Base-by-base conservation (phyloP, 2,329 filamentous ascomycete species). In the Verticillium dahliae region DNA sequence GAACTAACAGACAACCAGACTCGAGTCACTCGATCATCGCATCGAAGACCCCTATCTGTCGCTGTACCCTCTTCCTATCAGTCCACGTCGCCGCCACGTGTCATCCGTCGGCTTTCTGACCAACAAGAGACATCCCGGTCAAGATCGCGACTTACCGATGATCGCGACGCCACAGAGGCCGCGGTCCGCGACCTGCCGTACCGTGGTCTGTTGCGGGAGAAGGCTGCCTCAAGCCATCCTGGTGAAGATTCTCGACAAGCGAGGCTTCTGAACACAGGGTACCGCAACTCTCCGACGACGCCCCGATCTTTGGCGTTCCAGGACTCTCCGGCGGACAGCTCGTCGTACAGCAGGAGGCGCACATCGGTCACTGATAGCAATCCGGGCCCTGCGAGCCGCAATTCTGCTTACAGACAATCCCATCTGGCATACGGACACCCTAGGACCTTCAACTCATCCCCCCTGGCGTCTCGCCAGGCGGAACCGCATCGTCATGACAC, bases 381-480 rank as follows among this genome's bases (percentile, higher is more conserved):
- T 64, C 70, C 74, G 4, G 69, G 72, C 4, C 65, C 74, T 6
- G 72, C 76, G 10, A 71, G 74, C n/a, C 78, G 82, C 33, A 71
- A 76, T 22, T 71, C 80, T 2, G 75, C 78, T 0, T 76, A 80
- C 62, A 82, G 81, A 67, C 73, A 74, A 22, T 61, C 70, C 22
- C 74, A 69, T 39, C 66, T 75, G 11, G 69, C 75, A 4, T 72
- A 76, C 55, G 74, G 70, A n/a, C 74, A 77, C 56, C 68, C 75
- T 33, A 76, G 79, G 15, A 76, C 78, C 0, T 85, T 84, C 67
- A 84, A 83, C 70, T 86, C 86, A 2, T 88, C 85, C 1, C 85
- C 18, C 2, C 74, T 89, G 58, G 84, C 81, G 10, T 79, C 79
- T 7, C 78, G 79, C 56, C 67, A 76, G 15, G 66, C 70, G 33